Conservation (phyloP, 305 asterid genomes). For the Fraxinus latifolia region DNA sequence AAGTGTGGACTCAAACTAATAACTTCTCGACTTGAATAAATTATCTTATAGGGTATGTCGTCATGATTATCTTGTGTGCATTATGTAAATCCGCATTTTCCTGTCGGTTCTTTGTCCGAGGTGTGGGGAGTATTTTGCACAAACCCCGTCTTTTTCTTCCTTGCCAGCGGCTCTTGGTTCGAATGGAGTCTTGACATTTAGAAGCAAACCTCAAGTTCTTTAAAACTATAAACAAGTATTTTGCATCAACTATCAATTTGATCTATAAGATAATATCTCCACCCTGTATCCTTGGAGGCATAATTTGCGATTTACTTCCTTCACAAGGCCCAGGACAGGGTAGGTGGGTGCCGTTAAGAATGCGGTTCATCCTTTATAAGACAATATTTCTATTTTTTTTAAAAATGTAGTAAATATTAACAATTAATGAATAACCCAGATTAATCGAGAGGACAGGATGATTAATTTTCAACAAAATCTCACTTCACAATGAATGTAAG, state of each 20-base stretch:
- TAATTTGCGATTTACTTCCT: no score
- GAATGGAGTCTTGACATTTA: neutral
- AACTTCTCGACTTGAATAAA: constrained; percentile 37
- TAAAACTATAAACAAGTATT: neutral
- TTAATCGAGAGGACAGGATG: neutral
- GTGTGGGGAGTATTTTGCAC: neutral
- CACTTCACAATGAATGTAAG: neutral
- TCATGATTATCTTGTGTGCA: neutral
- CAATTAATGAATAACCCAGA: neutral
- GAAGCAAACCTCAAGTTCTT: neutral
- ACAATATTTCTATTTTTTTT: neutral
- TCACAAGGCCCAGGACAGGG: no score
- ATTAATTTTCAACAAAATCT: neutral
- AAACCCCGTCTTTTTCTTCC: neutral
- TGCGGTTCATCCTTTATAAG: neutral
- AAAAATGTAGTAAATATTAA: neutral
- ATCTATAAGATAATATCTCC: neutral
- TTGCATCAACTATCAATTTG: neutral
- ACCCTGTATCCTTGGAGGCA: no score
- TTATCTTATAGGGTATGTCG: constrained; percentile 10
- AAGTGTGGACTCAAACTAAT: constrained; percentile 32
- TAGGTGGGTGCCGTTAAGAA: no score
- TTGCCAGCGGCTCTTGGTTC: neutral
- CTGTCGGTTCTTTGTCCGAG: neutral
- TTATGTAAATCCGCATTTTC: neutral